Base-by-base conservation (phyloP, 805 yeast species). In the Spathaspora sp. region DNA sequence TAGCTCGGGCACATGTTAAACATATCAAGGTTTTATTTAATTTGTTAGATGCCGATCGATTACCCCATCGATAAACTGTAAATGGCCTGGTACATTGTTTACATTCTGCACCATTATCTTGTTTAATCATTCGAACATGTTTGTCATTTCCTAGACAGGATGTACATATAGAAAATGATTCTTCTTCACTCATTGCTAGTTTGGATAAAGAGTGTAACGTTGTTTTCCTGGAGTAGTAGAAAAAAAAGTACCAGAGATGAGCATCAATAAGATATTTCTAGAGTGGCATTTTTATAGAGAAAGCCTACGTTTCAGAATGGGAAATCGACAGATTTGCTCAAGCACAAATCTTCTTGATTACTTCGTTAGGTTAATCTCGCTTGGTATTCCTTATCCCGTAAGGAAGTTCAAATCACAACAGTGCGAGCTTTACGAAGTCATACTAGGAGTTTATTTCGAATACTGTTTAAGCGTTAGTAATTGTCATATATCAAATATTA, bases 1-100 rank as follows among this genome's bases (percentile, higher is more conserved):
- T 78, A 44, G 85, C 82, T 42, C 84, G 73, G 0, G 97, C 83
- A 71, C 99, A 93, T 0, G 92, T 82, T 35, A 71, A 63, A 68
- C 99, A 93, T 17, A 93, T 81, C 1, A 82, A 66, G 2, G 97
- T 90, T 57, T 80, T 82, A 52, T 78, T 76, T 54, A 81, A 69
- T 46, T 71, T 68, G 17, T 73, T 74, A 8, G 63, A 54, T 5
- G 72, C 75, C 43, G 65, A 71, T 51, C 67, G 69, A 42, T 68
- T 69, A 52, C 78, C 75, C 97, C 97, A 89, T 51, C 86, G 78
- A 63, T 81, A 93, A 1, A 86, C 84, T 0, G 92, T 85, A 70
- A 86, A 93, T 1, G 96, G 91, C 47, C 96, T 69, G 0, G 96
- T 86, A 63, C 98, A 93, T 14, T 87, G 69, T 63, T 86, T 85